Percentiles rank a stretch among this genome's conserved stretches.
Evolutionary conservation across 1,284 basidiomycete genomes (phyloP).

Genomic region (Athelia psychrophila): DNA sequence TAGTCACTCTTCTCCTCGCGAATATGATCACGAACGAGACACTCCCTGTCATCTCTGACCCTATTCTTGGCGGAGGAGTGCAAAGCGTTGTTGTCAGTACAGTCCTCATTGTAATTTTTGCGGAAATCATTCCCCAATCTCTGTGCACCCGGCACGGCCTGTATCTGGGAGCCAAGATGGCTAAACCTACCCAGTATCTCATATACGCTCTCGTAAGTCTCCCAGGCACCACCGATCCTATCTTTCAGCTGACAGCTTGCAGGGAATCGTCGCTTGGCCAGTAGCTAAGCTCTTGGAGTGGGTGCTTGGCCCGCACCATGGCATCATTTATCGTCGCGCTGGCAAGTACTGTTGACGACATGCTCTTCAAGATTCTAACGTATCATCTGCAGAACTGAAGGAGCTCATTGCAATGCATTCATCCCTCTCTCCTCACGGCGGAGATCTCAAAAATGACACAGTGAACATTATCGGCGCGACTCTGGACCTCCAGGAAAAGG

Average conservation of each 20-base stretch:
- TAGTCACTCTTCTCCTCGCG: slow-evolving; percentile 80
- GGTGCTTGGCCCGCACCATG: slow-evolving; percentile 61
- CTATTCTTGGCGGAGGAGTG: slow-evolving; percentile 82
- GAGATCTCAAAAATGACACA: slow-evolving; percentile 71
- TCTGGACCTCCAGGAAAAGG: slow-evolving; percentile 70
- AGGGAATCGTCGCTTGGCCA: slow-evolving; percentile 83
- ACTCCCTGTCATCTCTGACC: slow-evolving; percentile 88
- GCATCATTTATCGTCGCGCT: slow-evolving; percentile 54
- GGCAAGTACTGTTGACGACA: slow-evolving; percentile 19
- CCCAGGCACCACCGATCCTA: neutral
- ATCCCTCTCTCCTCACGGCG: slow-evolving; percentile 53
- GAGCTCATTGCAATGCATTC: slow-evolving; percentile 76
- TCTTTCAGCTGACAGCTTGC: slow-evolving; percentile 2
- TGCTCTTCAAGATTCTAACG: neutral
- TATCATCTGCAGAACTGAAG: slow-evolving; percentile 45
- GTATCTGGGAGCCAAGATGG: slow-evolving; percentile 89
- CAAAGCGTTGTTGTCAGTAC: slow-evolving; percentile 83
- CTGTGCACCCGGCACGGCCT: slow-evolving; percentile 92
- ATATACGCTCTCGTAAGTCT: slow-evolving; percentile 63
- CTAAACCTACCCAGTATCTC: slow-evolving; percentile 68
- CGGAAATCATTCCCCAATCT: slow-evolving; percentile 91
- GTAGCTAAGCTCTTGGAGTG: slow-evolving; percentile 70
- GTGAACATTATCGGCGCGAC: slow-evolving; percentile 77
- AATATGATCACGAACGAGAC: slow-evolving; percentile 94
- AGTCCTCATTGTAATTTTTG: slow-evolving; percentile 82